Conservation (phyloP, 495 filamentous ascomycete species). For the Penicillium samsonianum region DNA sequence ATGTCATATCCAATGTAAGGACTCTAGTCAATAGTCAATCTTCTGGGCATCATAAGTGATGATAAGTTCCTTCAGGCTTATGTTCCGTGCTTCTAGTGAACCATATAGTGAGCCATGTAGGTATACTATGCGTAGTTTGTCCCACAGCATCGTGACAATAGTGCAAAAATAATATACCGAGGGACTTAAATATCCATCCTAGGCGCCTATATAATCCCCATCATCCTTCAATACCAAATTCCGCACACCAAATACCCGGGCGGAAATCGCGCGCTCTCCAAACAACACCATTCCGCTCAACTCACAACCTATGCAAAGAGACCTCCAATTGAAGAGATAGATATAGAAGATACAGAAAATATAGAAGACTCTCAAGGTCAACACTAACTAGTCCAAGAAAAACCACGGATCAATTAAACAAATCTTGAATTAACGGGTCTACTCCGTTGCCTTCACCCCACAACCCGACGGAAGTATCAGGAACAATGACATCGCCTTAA, state of each 20-base stretch:
- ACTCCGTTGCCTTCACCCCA: not conserved
- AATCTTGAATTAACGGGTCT: not conserved
- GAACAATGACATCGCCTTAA: not conserved
- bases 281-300: not conserved
- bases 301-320: not conserved
- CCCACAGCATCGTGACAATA: too few species aligned
- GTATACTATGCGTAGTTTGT: too few species aligned
- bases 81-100: too few species aligned
- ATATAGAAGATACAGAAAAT: not conserved
- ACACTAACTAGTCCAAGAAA: not conserved
- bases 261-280: constrained; percentile 12
- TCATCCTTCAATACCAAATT: constrained; percentile 1
- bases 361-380: not conserved
- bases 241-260: constrained; percentile 8
- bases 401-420: not conserved
- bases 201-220: not conserved
- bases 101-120: too few species aligned
- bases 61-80: not conserved
- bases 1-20: not conserved
- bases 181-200: not conserved
- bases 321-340: not conserved
- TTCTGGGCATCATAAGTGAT: not conserved
- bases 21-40: not conserved
- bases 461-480: constrained; percentile 9
- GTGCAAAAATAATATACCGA: too few species aligned